phyloP scores from a whole-genome alignment of 176 grass and related monocot species.

The Juncus inflexus region DNA sequence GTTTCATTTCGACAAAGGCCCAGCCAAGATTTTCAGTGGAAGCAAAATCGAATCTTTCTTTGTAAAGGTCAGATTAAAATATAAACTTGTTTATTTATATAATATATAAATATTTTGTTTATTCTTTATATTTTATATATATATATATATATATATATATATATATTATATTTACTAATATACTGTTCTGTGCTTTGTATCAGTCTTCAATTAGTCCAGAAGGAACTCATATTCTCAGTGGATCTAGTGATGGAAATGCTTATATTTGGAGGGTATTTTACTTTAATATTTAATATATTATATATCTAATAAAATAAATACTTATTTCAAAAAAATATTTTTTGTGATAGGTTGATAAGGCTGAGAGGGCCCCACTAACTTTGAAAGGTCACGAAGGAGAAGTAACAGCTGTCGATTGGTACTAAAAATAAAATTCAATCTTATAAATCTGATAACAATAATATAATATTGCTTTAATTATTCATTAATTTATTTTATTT shows the following conservation, averaged over 20 bases:
- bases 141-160: constrained; percentile 13
- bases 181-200: not conserved
- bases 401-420: constrained; percentile 90
- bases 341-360: constrained; percentile 54
- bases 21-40: constrained; percentile 58
- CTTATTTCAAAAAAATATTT: not conserved
- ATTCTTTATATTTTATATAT: constrained; percentile 21
- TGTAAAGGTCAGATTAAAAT: constrained; percentile 57
- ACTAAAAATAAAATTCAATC: constrained; percentile 3
- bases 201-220: constrained; percentile 85
- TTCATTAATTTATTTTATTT: constrained; percentile 17
- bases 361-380: constrained; percentile 40
- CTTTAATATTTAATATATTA: not conserved
- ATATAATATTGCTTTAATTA: not conserved
- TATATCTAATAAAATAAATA: constrained; percentile 2
- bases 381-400: constrained; percentile 80
- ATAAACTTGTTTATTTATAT: not conserved
- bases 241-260: constrained; percentile 74
- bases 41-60: constrained; percentile 97
- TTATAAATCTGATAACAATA: no score
- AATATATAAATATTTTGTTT: not conserved
- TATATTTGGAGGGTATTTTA: constrained; percentile 81
- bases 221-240: constrained; percentile 80
- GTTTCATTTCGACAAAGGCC: constrained; percentile 73
- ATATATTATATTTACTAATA: not conserved